Percentiles rank a stretch among this genome's conserved stretches.
Conservation (phyloP, 371 early-diverging fungal species). For the Circinella minor region DNA sequence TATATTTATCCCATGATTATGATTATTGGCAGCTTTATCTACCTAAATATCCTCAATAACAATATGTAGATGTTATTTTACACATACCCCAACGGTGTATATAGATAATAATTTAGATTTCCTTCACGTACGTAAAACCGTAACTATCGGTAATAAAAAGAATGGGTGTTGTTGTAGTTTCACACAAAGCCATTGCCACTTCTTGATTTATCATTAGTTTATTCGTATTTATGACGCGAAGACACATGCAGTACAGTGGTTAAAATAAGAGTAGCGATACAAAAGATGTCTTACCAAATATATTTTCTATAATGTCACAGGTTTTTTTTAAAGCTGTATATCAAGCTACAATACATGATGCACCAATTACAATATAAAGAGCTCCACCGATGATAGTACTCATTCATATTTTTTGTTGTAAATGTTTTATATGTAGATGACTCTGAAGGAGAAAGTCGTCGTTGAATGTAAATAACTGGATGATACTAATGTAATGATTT, state of each 20-base stretch:
- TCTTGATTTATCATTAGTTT: slow-evolving; percentile 45
- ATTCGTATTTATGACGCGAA: slow-evolving; percentile 72
- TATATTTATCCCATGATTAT: too few species aligned
- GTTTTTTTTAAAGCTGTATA: slow-evolving; percentile 46
- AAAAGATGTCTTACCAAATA: slow-evolving; percentile 82
- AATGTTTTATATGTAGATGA: slow-evolving; percentile 49
- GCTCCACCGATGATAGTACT: slow-evolving; percentile 62
- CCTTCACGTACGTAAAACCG: slow-evolving; percentile 85
- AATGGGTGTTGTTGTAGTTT: slow-evolving; percentile 60
- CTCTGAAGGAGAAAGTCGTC: slow-evolving; percentile 58
- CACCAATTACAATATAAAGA: slow-evolving; percentile 70
- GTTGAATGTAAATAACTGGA: slow-evolving; percentile 80
- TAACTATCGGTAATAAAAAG: slow-evolving; percentile 76
- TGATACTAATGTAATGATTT: slow-evolving; percentile 79
- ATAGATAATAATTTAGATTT: slow-evolving; percentile 81
- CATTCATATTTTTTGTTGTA: slow-evolving; percentile 67
- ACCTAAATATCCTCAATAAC: too few species aligned
- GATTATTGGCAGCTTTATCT: too few species aligned
- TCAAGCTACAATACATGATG: slow-evolving; percentile 72
- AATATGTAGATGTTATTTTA: too few species aligned
- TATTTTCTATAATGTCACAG: slow-evolving; percentile 70
- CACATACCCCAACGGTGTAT: slow-evolving; percentile 76
- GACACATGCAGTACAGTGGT: slow-evolving; percentile 75
- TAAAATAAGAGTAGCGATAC: slow-evolving; percentile 67
- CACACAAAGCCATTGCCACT: slow-evolving; percentile 22